Conservation (phyloP, 345 rosid genomes). For the Populus pruinosa region DNA sequence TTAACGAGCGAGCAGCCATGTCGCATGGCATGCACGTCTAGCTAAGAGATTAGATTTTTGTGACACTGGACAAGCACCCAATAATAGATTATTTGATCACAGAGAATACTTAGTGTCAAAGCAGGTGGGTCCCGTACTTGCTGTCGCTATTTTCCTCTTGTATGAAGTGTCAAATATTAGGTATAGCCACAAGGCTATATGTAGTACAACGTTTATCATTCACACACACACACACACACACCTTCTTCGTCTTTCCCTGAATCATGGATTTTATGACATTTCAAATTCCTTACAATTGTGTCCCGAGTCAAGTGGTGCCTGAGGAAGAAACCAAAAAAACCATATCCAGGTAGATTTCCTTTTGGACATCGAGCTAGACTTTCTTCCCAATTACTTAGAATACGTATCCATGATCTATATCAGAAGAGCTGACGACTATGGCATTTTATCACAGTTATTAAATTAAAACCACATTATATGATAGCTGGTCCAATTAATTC, state of each 20-base stretch:
- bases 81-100: neutral
- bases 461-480: too few species aligned
- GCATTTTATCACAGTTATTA: too few species aligned
- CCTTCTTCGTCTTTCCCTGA: neutral
- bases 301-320: neutral
- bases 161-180: neutral
- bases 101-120: neutral
- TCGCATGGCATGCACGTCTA: slow-evolving; percentile 1
- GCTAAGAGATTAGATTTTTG: neutral
- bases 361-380: neutral
- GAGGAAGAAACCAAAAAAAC: neutral
- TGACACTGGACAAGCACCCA: neutral
- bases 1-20: neutral
- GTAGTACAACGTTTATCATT: neutral
- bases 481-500: too few species aligned
- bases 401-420: too few species aligned
- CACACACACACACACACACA: too few species aligned
- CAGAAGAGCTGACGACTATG: too few species aligned
- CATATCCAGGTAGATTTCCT: neutral
- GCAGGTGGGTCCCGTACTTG: neutral
- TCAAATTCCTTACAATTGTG: neutral
- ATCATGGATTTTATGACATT: neutral
- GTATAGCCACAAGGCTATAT: neutral
- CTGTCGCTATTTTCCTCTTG: neutral
- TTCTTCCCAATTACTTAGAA: neutral